These are phyloP conservation scores for Leishmania aethiopica DNA, from an alignment of 208 protist genomes.

Conservation along the genomic window DNA sequence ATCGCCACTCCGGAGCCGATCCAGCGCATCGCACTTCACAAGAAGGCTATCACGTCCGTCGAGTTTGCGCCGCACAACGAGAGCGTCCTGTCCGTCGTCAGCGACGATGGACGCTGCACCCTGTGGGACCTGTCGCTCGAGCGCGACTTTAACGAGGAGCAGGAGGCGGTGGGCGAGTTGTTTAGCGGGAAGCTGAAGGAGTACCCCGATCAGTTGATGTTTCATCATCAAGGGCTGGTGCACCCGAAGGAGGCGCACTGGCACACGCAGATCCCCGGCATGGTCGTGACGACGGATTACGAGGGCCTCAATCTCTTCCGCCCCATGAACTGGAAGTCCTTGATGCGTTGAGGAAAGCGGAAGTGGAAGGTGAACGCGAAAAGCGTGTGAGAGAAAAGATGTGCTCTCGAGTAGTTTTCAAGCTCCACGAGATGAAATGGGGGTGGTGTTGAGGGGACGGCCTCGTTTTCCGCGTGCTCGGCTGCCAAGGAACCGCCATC, in stretches of 20 bases:
- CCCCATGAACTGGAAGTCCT: constrained; percentile 94
- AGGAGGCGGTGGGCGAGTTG: constrained; percentile 77
- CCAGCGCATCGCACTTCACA: constrained; percentile 93
- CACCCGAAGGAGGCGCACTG: constrained; percentile 98
- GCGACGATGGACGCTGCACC: constrained; percentile 94
- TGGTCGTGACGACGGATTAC: constrained; percentile 95
- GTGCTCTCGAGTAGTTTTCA: neutral
- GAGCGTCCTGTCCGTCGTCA: constrained; percentile 94
- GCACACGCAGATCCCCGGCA: constrained; percentile 96
- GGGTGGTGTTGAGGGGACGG: neutral
- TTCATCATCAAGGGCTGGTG: constrained; percentile 97
- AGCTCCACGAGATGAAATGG: neutral
- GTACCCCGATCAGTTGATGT: constrained; percentile 96
- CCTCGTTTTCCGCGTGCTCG: neutral
- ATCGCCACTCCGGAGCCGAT: constrained; percentile 69
- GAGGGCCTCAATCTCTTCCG: constrained; percentile 97
- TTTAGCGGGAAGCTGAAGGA: constrained; percentile 77
- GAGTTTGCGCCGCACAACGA: constrained; percentile 97
- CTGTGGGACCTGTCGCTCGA: constrained; percentile 99
- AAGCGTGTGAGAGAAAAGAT: neutral
- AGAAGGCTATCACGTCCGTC: constrained; percentile 95
- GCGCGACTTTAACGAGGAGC: constrained; percentile 93
- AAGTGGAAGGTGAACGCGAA: constrained; percentile 1
- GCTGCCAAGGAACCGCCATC: neutral
- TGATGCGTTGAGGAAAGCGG: constrained; percentile 69